Evolutionary conservation across 1,284 basidiomycete genomes (phyloP), one percentile per base, ranked within the genome.

Genomic region (Xerocomus cyaneibrunnescens): DNA sequence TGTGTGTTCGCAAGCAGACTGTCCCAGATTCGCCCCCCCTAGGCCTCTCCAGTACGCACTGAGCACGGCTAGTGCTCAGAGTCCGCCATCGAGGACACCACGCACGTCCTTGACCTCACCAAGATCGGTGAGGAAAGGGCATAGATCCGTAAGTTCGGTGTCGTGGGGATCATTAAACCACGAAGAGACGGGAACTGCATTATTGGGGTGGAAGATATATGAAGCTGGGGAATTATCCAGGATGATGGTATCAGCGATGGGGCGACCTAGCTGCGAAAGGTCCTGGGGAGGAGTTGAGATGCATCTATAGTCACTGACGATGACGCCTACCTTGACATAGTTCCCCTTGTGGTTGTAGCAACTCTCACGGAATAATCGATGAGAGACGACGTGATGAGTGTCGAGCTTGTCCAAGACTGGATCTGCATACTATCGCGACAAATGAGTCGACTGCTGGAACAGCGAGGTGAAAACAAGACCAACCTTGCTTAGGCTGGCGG

Each of bases 121-220:
- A 34, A 99, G 80, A 71, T 99, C 96, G 17, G 89, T 76, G 58
- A 99, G 80, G 83, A 99, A 99, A 32, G 89, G 94, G 60, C 91
- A 89, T 39, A 99, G 76, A 71, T 98, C 96, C 30, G 93, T 96
- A 58, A 98, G 76, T 72, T 98, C 96, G 27, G 95, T 97, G 71
- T 98, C 96, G 66, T 97, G 94, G 10, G 94, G 94, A 72, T 94
- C 92, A 72, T 98, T 98, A 78, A 99, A 99, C 97, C 96, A 99
- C 52, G 93, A 96, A 44, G 95, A 98, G 50, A 99, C 94, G 9
- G 96, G 96, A 7, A 98, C 96, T 37, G 97, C 97, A 67, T 98
- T 99, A 74, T 97, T 97, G 16, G 95, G 94, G 68, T 99, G 96
- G 81, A 99, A 99, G 62, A 99, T 96, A 73, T 99, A 99, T 8